phyloP scores from a whole-genome alignment of 192 early-diverging fungal genomes.

The Backusella morwellensis region DNA sequence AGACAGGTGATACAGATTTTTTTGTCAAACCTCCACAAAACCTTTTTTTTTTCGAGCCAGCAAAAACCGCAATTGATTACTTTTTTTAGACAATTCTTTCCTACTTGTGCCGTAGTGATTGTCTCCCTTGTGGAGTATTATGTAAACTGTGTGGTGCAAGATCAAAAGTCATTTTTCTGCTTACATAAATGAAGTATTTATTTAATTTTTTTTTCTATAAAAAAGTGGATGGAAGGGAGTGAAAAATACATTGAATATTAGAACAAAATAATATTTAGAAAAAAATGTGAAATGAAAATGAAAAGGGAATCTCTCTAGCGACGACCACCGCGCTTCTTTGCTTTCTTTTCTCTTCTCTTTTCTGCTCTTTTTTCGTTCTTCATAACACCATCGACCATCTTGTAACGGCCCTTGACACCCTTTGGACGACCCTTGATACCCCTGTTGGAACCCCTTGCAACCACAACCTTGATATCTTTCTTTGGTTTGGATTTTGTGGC shows the following conservation, averaged over 20 bases:
- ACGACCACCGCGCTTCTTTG: constrained; percentile 45
- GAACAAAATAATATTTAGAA: not conserved
- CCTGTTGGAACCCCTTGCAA: constrained; percentile 80
- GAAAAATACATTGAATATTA: constrained; percentile 1
- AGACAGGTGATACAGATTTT: not conserved
- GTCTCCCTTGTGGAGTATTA: not conserved
- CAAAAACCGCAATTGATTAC: not conserved
- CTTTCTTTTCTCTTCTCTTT: constrained; percentile 71
- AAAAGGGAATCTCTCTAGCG: not conserved
- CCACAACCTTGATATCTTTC: constrained; percentile 83
- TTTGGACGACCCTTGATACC: constrained; percentile 90
- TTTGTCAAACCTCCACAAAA: not conserved
- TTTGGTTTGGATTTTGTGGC: constrained; percentile 78
- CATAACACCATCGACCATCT: constrained; percentile 97
- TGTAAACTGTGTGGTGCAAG: not conserved
- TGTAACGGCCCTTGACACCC: constrained; percentile 93
- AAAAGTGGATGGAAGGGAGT: not conserved
- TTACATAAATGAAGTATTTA: constrained; percentile 4
- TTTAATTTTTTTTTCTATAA: not conserved
- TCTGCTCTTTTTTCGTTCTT: constrained; percentile 90
- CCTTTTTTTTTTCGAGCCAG: not conserved
- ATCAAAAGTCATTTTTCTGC: not conserved
- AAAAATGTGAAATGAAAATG: not conserved
- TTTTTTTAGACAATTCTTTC: not conserved
- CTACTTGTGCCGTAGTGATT: not conserved